These are phyloP conservation scores for Pseudogymnoascus verrucosus DNA, from an alignment of 2,329 filamentous ascomycete genomes.

Conservation along the genomic window DNA sequence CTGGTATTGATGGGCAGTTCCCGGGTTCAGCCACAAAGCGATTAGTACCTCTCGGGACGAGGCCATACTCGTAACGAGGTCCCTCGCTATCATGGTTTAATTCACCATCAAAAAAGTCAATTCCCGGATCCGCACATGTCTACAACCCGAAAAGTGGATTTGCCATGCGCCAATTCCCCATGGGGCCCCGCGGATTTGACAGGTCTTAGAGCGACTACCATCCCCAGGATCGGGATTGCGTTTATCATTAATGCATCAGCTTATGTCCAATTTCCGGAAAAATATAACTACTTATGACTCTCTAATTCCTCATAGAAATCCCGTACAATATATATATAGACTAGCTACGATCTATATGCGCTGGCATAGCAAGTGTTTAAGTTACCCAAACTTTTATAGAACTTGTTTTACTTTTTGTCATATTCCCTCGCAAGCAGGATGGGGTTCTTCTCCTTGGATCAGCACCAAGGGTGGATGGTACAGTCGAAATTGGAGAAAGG, in stretches of 20 bases:
- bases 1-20: background rate
- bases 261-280: background rate
- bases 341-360: background rate
- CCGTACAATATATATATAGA: background rate
- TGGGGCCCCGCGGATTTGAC: background rate
- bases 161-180: background rate
- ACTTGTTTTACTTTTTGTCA: background rate
- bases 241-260: background rate
- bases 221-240: background rate
- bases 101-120: background rate
- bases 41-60: background rate
- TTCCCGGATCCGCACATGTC: background rate
- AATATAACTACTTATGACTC: background rate
- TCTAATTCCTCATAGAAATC: background rate
- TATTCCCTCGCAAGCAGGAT: background rate
- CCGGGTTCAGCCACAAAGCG: background rate
- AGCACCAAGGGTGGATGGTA: background rate
- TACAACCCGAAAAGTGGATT: background rate
- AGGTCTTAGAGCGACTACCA: background rate
- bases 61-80: background rate
- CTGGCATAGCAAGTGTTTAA: background rate
- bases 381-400: background rate
- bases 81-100: background rate
- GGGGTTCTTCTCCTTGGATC: background rate
- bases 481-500: conserved; percentile 31